These are phyloP conservation scores for Solanum medicagineum DNA, from an alignment of 257 asterid species.

Conservation along the genomic window DNA sequence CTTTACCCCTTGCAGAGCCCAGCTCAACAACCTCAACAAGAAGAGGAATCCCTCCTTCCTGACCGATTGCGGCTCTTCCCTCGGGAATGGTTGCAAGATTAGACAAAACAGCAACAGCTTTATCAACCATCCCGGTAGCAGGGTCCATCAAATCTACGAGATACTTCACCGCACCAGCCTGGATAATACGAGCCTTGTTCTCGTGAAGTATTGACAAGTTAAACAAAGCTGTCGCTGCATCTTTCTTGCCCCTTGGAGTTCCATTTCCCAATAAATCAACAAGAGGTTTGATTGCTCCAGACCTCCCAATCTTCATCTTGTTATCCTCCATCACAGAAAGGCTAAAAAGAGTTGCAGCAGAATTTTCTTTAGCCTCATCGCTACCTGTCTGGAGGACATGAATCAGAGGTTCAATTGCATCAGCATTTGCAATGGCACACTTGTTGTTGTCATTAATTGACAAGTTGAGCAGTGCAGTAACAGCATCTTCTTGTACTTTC, in stretches of 20 bases:
- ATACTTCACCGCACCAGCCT: constrained; percentile 80
- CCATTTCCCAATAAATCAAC: constrained; percentile 76
- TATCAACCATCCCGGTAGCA: constrained; percentile 84
- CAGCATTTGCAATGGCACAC: constrained; percentile 62
- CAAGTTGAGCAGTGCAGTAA: constrained; percentile 80
- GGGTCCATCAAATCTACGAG: constrained; percentile 89
- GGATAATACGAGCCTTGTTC: constrained; percentile 57
- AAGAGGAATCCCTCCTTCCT: constrained; percentile 66
- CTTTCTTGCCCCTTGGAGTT: constrained; percentile 81
- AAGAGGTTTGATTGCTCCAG: constrained; percentile 70
- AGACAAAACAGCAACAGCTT: constrained; percentile 78
- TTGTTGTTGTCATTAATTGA: constrained; percentile 71
- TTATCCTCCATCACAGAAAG: constrained; percentile 74
- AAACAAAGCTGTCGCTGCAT: constrained; percentile 58
- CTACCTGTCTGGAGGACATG: constrained; percentile 72
- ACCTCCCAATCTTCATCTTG: constrained; percentile 63
- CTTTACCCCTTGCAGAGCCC: constrained; percentile 81
- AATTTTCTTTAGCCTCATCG: constrained; percentile 73
- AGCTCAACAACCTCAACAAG: constrained; percentile 86
- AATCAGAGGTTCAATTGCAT: constrained; percentile 73
- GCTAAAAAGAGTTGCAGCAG: constrained; percentile 85
- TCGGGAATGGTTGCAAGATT: constrained; percentile 71
- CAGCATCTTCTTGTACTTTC: constrained; percentile 57
- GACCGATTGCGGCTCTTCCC: constrained; percentile 63
- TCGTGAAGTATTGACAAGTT: constrained; percentile 60